phyloP scores from a whole-genome alignment of 2,329 filamentous ascomycete species.

The Scolecobasidium constrictum region DNA sequence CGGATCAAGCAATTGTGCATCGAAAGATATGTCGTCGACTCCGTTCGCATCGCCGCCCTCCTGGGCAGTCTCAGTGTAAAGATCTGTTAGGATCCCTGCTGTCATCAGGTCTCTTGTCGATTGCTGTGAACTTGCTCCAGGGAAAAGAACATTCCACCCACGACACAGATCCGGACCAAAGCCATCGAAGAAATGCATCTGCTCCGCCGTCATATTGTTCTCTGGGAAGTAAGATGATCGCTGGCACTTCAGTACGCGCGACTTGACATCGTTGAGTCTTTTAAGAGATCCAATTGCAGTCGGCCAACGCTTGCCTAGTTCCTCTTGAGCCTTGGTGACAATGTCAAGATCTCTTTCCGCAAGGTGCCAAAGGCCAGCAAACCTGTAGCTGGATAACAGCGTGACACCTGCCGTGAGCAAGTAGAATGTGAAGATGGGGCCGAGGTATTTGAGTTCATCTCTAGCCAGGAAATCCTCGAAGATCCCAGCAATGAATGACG shows the following conservation, averaged over 20 bases:
- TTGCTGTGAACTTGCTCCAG: constrained; percentile 3
- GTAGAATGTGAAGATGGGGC: constrained; percentile 31
- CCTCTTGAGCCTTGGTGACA: constrained; percentile 19
- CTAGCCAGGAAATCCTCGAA: constrained; percentile 32
- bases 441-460: constrained; percentile 29
- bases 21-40: constrained; percentile 12
- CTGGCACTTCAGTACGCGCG: constrained; percentile 19
- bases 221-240: constrained; percentile 19
- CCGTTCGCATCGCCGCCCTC: constrained; percentile 1
- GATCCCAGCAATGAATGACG: constrained; percentile 30
- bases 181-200: constrained; percentile 20
- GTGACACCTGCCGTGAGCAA: constrained; percentile 28
- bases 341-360: constrained; percentile 21
- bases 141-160: constrained; percentile 16
- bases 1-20: constrained; percentile 21
- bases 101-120: constrained; percentile 20
- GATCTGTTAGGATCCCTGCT: constrained; percentile 21
- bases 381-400: constrained; percentile 27
- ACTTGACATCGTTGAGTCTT: constrained; percentile 18
- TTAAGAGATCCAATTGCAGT: constrained; percentile 21
- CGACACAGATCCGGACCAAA: constrained; percentile 22
- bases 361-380: constrained; percentile 19
- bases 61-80: constrained; percentile 14
- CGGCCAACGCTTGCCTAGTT: constrained; percentile 21
- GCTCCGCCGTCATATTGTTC: constrained; percentile 17